Percentiles rank a stretch among this genome's conserved stretches.
Evolutionary conservation across 75 land plant species (phyloP).

Genomic region (Chamaecyparis obtusa): DNA sequence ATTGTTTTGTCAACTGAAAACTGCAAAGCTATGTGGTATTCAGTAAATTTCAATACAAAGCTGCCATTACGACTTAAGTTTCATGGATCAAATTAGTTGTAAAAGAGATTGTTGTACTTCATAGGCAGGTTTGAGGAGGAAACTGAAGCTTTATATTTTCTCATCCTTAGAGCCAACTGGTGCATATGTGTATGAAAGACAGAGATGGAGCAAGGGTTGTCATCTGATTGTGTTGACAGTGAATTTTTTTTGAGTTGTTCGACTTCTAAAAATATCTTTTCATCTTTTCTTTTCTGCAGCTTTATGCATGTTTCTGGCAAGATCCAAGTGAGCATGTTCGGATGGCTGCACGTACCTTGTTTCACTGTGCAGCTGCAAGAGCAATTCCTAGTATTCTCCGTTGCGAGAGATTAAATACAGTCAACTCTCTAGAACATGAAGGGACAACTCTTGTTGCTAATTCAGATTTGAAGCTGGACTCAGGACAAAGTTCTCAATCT

Average conservation of each 20-base stretch:
- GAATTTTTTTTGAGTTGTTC: slow-evolving; percentile 6
- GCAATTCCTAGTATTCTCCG: slow-evolving; percentile 64
- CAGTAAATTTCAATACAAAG: not conserved
- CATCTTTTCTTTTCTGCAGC: slow-evolving; percentile 34
- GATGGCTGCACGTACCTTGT: slow-evolving; percentile 93
- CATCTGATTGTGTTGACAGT: not conserved
- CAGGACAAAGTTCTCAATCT: slow-evolving; percentile 8
- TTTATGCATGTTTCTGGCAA: slow-evolving; percentile 91
- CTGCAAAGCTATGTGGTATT: not conserved
- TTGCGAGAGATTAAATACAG: slow-evolving; percentile 13
- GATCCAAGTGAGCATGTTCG: slow-evolving; percentile 81
- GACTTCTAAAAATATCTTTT: not conserved
- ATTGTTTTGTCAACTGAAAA: not conserved
- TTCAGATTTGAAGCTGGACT: not conserved
- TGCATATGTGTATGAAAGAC: not conserved
- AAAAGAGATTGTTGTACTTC: not conserved
- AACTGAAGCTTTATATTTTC: not conserved
- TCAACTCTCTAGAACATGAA: not conserved
- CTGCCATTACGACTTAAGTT: not conserved
- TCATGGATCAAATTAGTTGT: not conserved
- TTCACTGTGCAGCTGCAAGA: slow-evolving; percentile 86
- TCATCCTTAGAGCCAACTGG: not conserved
- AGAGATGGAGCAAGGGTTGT: not conserved
- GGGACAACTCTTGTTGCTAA: not conserved
- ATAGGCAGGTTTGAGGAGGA: not conserved